Evolutionary conservation across 352 stramenopile genomes (phyloP).

Genomic region (Chrysophaeum taylorii): DNA sequence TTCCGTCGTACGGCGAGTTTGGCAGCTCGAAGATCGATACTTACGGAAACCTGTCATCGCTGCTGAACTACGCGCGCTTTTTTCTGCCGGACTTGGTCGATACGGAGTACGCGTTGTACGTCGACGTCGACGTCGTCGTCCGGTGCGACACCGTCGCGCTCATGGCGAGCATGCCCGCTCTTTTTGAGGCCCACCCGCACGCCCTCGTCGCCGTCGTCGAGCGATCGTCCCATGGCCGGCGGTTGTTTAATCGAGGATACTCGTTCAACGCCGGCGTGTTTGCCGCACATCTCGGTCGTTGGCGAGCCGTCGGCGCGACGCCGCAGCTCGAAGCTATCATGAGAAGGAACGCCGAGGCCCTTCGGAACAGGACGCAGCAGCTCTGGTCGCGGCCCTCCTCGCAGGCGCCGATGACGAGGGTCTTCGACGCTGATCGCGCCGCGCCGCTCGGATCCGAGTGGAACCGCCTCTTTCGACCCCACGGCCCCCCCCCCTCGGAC

Average conservation of each 20-base stretch:
- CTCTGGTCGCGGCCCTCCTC: background rate
- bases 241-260: background rate
- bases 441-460: background rate
- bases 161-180: background rate
- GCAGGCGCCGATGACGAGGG: background rate
- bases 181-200: background rate
- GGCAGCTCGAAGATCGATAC: background rate
- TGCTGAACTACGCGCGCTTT: background rate
- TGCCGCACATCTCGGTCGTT: background rate
- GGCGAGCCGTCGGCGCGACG: background rate
- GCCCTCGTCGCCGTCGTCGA: background rate
- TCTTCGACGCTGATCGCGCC: background rate
- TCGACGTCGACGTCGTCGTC: constrained; percentile 6
- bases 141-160: background rate
- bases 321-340: background rate
- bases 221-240: background rate
- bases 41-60: background rate
- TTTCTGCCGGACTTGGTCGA: background rate
- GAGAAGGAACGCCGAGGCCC: background rate
- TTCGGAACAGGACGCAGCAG: background rate
- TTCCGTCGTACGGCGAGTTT: background rate
- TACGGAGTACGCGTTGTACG: background rate
- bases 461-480: background rate
- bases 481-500: background rate
- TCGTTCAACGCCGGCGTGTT: constrained; percentile 5